Evolutionary conservation across 2,329 filamentous ascomycete genomes (phyloP).

Genomic region (Fusarium brachygibbosum): DNA sequence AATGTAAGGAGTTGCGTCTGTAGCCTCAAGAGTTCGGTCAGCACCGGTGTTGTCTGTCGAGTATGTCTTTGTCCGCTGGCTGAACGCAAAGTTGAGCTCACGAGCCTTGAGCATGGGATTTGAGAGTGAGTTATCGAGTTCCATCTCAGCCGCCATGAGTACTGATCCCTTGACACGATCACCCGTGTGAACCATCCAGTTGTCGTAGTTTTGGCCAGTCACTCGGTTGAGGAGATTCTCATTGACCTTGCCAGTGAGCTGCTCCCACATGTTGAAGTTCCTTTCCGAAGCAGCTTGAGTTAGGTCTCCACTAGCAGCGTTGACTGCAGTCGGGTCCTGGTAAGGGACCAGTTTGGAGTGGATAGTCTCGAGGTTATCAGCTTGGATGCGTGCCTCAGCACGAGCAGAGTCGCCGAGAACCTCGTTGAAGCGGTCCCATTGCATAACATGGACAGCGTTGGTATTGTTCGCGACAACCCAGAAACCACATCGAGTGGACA

Average conservation of each 20-base stretch:
- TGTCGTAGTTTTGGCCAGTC: conserved; percentile 56
- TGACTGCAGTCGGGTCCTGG: conserved; percentile 52
- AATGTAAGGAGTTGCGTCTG: conserved; percentile 65
- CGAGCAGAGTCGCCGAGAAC: conserved; percentile 63
- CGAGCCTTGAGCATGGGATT: conserved; percentile 52
- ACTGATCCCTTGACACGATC: conserved; percentile 64
- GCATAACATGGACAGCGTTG: conserved; percentile 60
- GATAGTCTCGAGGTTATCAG: conserved; percentile 56
- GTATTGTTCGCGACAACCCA: conserved; percentile 64
- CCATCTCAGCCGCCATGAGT: conserved; percentile 55
- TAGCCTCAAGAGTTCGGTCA: conserved; percentile 60
- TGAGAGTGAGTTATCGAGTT: conserved; percentile 58
- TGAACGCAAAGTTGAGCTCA: conserved; percentile 64
- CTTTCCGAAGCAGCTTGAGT: conserved; percentile 37
- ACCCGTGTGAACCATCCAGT: conserved; percentile 68
- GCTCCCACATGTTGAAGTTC: conserved; percentile 62
- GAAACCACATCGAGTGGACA: conserved; percentile 67
- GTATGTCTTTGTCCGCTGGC: conserved; percentile 59
- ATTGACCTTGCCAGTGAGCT: conserved; percentile 65
- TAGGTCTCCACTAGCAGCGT: conserved; percentile 33
- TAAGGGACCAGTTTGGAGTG: conserved; percentile 62
- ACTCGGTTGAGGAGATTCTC: conserved; percentile 62
- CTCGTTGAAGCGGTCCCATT: conserved; percentile 71
- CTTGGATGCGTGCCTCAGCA: conserved; percentile 62
- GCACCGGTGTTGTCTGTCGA: conserved; percentile 55